Evolutionary conservation across 2,329 filamentous ascomycete genomes (phyloP).

Genomic region (Ascochyta koolunga): DNA sequence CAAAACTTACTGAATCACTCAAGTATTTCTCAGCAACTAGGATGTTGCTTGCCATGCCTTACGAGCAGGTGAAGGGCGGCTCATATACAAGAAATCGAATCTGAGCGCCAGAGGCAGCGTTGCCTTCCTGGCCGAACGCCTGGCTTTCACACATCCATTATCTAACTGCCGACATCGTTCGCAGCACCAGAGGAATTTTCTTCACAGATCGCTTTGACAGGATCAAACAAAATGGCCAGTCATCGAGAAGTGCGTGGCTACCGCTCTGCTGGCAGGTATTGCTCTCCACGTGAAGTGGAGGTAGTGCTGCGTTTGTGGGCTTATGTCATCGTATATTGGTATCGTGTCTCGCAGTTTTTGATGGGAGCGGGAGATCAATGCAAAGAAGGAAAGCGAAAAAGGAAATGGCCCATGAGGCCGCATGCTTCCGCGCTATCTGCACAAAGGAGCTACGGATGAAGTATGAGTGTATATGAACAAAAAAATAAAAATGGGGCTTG

Average conservation of each 20-base stretch:
- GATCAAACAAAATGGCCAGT: neutral
- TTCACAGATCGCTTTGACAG: neutral
- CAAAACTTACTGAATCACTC: neutral
- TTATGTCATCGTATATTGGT: no score
- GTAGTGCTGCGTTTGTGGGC: neutral
- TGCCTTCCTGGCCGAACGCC: neutral
- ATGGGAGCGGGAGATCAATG: no score
- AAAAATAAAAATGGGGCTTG: no score
- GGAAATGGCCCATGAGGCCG: neutral
- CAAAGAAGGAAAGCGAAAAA: neutral
- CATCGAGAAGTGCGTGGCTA: neutral
- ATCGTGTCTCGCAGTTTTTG: no score
- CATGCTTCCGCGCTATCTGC: neutral
- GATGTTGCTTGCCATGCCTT: neutral
- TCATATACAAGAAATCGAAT: neutral
- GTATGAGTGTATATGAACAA: no score
- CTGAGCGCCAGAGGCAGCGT: neutral
- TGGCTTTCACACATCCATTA: neutral
- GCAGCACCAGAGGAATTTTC: neutral
- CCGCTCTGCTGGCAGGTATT: neutral
- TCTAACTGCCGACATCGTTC: neutral
- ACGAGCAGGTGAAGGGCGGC: neutral
- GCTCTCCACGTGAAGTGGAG: neutral
- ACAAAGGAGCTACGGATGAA: neutral
- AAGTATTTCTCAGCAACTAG: neutral